These are phyloP conservation scores for Penicillium thymicola DNA, from an alignment of 2,329 filamentous ascomycete genomes.

Conservation along the genomic window DNA sequence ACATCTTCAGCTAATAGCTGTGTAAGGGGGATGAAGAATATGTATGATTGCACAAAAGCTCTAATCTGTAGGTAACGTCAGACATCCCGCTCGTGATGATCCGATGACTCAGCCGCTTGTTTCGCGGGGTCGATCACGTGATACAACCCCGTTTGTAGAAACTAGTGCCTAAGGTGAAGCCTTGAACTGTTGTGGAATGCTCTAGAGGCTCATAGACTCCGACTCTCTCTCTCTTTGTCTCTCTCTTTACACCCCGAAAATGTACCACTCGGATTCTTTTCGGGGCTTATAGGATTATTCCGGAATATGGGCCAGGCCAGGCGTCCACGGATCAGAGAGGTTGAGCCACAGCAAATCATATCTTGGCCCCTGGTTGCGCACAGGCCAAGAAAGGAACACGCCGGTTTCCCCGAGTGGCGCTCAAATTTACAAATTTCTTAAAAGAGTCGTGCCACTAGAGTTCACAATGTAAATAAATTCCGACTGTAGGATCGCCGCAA, in stretches of 20 bases:
- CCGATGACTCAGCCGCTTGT: slow-evolving; percentile 10
- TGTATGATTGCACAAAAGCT: slow-evolving; percentile 12
- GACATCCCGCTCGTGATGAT: neutral
- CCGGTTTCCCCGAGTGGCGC: slow-evolving; percentile 4
- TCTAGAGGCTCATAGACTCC: neutral
- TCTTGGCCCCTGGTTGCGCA: neutral
- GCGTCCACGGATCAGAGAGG: neutral
- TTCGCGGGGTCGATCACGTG: slow-evolving; percentile 14
- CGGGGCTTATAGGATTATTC: neutral
- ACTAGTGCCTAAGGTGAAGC: neutral
- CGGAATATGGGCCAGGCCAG: slow-evolving; percentile 1
- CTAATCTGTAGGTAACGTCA: slow-evolving; percentile 7
- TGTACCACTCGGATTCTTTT: neutral
- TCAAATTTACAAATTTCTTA: neutral
- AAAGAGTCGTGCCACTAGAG: neutral
- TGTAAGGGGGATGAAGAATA: neutral
- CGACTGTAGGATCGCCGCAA: neutral
- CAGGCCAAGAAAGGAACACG: neutral
- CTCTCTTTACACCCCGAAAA: neutral
- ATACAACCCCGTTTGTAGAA: neutral
- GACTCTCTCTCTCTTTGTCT: neutral
- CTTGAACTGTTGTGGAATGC: neutral
- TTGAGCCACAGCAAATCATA: neutral
- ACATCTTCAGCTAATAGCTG: slow-evolving; percentile 48
- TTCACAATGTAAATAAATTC: neutral